Base-by-base conservation (phyloP, 495 filamentous ascomycete species). In the Penicillium daleae region DNA sequence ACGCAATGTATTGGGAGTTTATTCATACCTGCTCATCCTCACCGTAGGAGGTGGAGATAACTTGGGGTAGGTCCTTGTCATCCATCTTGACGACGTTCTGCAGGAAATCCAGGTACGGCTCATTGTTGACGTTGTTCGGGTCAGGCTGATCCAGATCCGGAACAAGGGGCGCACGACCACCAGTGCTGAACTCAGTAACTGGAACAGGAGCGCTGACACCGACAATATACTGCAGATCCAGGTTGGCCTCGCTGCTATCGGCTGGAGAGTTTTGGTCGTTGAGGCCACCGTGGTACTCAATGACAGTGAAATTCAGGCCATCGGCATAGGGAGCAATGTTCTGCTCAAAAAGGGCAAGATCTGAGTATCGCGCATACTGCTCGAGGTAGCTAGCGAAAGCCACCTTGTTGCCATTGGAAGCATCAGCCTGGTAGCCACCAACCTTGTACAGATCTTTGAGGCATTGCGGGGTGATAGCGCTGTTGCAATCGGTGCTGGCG, bases 1-100 rank as follows among this genome's bases (percentile, higher is more conserved):
- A 13, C 42, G 46, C 19, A 10, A 48, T 22, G 2, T 6, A n/a
- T 2, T 39, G 56, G 39, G 24, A 21, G 48, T 42, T 46, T 4
- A 32, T 27, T 29, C 53, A 32, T 69, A 78, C 67, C 75, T 80
- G 83, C 71, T 96, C 92, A 50, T 92, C 85, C 65, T 94, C 91
- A 42, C 90, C 90, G 71, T 95, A 96, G 0, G 88, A 92, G 46
- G 87, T 92, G 37, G 89, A 88, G 61, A 96, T 84, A 13, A 90
- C 86, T 61, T 89, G 86, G 1, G 92, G 92, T 10, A 96, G 80
- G 8, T 86, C 78, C 15, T 70, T 60, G 54, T 83, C 73, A 21
- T 73, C 68, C 52, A 79, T 60, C 50, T 76, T 78, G 15, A 88
- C 75, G 2, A 90, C 74, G 63, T 86, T 86, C 26, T 87, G 81